phyloP scores from a whole-genome alignment of 2,329 filamentous ascomycete genomes.

The Botryosphaeria dothidea region DNA sequence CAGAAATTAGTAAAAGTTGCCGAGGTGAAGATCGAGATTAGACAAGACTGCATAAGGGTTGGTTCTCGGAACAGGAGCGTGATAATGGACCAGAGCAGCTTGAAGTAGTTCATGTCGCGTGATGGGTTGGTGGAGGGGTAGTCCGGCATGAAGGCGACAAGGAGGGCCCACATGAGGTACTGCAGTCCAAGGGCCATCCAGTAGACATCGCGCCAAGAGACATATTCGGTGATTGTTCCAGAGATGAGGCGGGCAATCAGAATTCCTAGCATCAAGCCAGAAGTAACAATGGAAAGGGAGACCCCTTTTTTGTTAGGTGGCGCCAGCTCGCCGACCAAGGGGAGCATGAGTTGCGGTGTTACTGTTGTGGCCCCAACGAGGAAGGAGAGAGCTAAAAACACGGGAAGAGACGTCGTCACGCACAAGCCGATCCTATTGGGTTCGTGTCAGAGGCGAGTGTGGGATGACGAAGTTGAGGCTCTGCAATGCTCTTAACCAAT shows the following conservation, averaged over 20 bases:
- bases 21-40: slow-evolving; percentile 64
- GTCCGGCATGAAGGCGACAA: slow-evolving; percentile 77
- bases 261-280: slow-evolving; percentile 73
- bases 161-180: slow-evolving; percentile 62
- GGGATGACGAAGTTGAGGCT: background rate
- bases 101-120: slow-evolving; percentile 62
- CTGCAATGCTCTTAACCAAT: background rate
- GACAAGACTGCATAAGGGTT: slow-evolving; percentile 67
- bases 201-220: slow-evolving; percentile 75
- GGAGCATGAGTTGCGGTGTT: slow-evolving; percentile 74
- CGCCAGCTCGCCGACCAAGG: slow-evolving; percentile 76
- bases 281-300: slow-evolving; percentile 72
- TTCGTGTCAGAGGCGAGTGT: background rate
- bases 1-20: slow-evolving; percentile 68
- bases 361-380: slow-evolving; percentile 76
- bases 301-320: slow-evolving; percentile 67
- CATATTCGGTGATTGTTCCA: slow-evolving; percentile 72
- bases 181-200: slow-evolving; percentile 75
- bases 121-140: slow-evolving; percentile 73
- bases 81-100: slow-evolving; percentile 65
- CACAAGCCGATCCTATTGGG: slow-evolving; percentile 68
- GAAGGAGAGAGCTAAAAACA: slow-evolving; percentile 71
- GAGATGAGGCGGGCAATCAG: slow-evolving; percentile 74
- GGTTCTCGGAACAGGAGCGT: slow-evolving; percentile 66
- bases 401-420: slow-evolving; percentile 63